Evolutionary conservation across 1,284 basidiomycete genomes (phyloP), one percentile per base, ranked within the genome.

Genomic region (Pseudozyma hubeiensis): DNA sequence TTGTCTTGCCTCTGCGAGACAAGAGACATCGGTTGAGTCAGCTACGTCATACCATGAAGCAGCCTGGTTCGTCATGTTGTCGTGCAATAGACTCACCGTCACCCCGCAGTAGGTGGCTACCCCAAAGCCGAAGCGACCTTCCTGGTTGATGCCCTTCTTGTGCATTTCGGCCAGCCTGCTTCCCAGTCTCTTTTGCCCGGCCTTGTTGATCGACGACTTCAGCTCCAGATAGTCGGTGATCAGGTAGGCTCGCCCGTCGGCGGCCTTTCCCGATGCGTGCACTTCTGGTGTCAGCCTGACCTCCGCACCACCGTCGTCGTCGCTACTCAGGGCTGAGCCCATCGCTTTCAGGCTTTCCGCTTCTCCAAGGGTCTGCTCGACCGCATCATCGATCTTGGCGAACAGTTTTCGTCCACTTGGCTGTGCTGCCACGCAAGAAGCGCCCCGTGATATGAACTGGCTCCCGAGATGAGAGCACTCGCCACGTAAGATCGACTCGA

Each of bases 91-190:
- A 64, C 69, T 29, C 24, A 72, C 69, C 1, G 64, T 72, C 9
- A 60, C 64, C 16, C 69, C 64, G 46, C 69, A 72, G 39, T 60
- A 65, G 30, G 69, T 72, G 1, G 64, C 64, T 7, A 64, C 64
- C 9, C 50, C 40, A 29, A 72, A 72, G 0, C 69, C 69, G 11
- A 72, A 72, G 14, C 46, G 46, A 8, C 60, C 69, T 8, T 67
- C 59, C 19, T 60, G 30, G 24, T 49, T 57, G 10, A 29, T 46
- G 4, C 69, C 64, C 16, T 33, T 31, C 40, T 64, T 64, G 43
- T 72, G 69, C 69, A 72, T 72, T 37, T 60, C 50, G 19, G 64
- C 64, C 4, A 72, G 46, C 14, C 60, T 55, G 8, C 44, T 41
- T 1, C 69, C 69, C 2, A 72, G 56, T 49, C 53, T 33, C 49